Conservation (phyloP, 176 grass and related monocot species). For the Aegilops longissima region DNA sequence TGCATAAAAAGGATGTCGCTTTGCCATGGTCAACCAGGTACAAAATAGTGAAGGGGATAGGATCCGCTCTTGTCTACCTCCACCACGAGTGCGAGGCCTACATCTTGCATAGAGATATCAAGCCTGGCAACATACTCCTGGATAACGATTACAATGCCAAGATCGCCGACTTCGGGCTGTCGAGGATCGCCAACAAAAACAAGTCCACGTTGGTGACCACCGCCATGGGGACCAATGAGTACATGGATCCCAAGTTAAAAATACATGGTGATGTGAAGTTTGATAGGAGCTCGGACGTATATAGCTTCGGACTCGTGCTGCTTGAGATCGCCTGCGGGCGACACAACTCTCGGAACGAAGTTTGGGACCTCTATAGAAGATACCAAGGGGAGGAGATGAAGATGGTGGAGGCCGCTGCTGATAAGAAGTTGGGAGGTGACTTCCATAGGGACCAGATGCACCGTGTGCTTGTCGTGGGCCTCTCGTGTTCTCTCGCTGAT, state of each 20-base stretch:
- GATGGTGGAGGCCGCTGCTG: neutral
- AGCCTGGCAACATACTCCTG: neutral
- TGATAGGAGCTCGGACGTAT: neutral
- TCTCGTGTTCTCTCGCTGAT: neutral
- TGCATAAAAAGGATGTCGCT: neutral
- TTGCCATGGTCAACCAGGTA: neutral
- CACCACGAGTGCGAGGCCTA: neutral
- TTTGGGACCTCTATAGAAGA: neutral
- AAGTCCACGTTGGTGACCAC: neutral
- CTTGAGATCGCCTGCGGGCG: neutral
- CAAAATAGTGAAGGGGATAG: neutral
- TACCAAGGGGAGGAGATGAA: neutral
- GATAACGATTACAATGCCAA: neutral
- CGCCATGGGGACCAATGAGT: neutral
- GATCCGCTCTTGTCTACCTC: neutral
- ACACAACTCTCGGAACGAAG: neutral
- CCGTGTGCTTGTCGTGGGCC: neutral
- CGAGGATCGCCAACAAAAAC: neutral
- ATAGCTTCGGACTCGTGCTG: neutral
- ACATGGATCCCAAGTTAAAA: neutral
- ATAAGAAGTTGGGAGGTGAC: neutral
- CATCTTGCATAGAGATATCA: conserved; percentile 11
- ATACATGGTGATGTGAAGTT: neutral
- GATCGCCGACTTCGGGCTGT: neutral
- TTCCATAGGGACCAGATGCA: neutral